Evolutionary conservation across 352 stramenopile species (phyloP).

Genomic region (Peronospora tabacina): DNA sequence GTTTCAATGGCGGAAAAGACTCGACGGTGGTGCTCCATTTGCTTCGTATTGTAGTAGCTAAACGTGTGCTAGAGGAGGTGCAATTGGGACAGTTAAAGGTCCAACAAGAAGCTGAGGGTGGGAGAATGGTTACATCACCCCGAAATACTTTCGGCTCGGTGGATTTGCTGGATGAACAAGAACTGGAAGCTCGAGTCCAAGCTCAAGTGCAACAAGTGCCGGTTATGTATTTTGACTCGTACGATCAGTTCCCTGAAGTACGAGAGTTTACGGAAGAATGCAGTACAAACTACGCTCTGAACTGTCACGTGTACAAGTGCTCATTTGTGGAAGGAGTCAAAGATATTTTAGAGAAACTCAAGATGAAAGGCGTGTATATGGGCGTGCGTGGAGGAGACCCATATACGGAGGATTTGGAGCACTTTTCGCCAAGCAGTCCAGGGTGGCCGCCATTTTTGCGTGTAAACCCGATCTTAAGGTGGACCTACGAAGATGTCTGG

Average conservation of each 20-base stretch:
- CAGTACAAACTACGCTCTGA: conserved; percentile 44
- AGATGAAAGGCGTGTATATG: conserved; percentile 88
- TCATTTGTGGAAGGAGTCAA: conserved; percentile 91
- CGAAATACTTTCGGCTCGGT: conserved; percentile 47
- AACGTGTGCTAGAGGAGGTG: conserved; percentile 47
- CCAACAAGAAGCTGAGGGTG: conserved; percentile 11
- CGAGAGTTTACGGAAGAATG: conserved; percentile 80
- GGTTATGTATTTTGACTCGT: conserved; percentile 95
- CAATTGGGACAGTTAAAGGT: conserved; percentile 11
- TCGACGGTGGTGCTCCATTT: conserved; percentile 88
- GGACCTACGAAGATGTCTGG: conserved; percentile 94
- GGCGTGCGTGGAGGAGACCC: conserved; percentile 88
- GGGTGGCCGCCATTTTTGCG: conserved; percentile 94
- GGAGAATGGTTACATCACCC: conserved; percentile 51
- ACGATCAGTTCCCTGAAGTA: conserved; percentile 92
- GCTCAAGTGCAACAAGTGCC: conserved; percentile 47
- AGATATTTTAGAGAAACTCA: conserved; percentile 75
- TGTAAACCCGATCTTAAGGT: conserved; percentile 96
- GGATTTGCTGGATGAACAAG: conserved; percentile 39
- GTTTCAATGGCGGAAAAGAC: conserved; percentile 92
- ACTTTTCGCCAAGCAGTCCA: conserved; percentile 78
- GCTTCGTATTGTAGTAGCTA: conserved; percentile 75
- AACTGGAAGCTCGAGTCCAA: conserved; percentile 45
- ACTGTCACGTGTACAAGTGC: conserved; percentile 77
- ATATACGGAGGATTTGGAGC: conserved; percentile 84